Evolutionary conservation across 495 filamentous ascomycete genomes (phyloP).

Genomic region (Trichoderma gamsii): DNA sequence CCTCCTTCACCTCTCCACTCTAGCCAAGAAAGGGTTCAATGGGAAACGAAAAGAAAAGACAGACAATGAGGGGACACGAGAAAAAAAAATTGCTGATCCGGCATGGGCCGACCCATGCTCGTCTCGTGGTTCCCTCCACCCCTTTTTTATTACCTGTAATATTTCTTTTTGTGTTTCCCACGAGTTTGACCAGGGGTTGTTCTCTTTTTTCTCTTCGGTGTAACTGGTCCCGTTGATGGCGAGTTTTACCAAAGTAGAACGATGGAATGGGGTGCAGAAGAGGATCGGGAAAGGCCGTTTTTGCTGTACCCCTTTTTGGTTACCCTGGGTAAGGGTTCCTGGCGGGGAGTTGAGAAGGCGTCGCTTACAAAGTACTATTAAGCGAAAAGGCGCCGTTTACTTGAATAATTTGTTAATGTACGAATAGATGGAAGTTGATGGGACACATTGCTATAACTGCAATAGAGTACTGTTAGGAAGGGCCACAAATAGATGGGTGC

Average conservation of each 20-base stretch:
- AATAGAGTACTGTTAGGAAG: too few relatives aligned
- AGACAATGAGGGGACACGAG: background rate
- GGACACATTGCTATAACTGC: too few relatives aligned
- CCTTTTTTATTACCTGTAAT: background rate
- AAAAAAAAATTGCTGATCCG: background rate
- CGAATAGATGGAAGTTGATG: too few relatives aligned
- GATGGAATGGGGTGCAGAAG: background rate
- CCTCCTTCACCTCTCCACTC: too few relatives aligned
- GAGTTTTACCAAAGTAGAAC: background rate
- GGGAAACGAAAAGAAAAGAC: background rate
- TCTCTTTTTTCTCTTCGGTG: background rate
- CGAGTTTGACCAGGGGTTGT: background rate
- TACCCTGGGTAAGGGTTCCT: background rate
- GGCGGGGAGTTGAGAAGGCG: background rate
- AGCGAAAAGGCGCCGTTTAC: too few relatives aligned
- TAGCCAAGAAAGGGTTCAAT: too few relatives aligned
- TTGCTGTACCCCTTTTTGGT: background rate
- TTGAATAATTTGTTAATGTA: too few relatives aligned
- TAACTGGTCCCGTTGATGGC: background rate
- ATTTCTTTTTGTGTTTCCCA: background rate
- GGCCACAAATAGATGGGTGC: too few relatives aligned
- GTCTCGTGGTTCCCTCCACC: background rate
- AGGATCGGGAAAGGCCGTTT: background rate
- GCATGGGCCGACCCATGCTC: background rate
- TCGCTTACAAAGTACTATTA: background rate